Conservation (phyloP, 148 eudicot species). For the Chenopodium berlandieri region DNA sequence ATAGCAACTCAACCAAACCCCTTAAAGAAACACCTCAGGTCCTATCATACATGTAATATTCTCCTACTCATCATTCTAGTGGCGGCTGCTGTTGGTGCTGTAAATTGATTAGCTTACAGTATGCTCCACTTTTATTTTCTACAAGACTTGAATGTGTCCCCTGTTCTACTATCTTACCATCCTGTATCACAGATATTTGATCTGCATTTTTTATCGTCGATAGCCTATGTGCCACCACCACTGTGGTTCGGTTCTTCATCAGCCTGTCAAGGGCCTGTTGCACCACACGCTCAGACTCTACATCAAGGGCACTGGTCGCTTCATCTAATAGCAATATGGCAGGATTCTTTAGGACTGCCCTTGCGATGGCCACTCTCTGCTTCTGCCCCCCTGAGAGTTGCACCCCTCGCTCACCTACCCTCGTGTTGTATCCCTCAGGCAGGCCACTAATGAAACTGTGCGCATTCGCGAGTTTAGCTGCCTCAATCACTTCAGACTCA, state of each 20-base stretch:
- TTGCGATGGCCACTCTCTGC: constrained; percentile 94
- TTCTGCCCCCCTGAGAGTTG: constrained; percentile 97
- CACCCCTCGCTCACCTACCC: constrained; percentile 90
- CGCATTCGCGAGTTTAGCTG: constrained; percentile 87
- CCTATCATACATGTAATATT: constrained; percentile 2
- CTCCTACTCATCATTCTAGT: not conserved
- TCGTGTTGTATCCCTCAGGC: constrained; percentile 91
- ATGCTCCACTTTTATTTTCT: constrained; percentile 60
- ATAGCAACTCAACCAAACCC: too few species aligned
- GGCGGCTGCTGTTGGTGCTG: constrained; percentile 55
- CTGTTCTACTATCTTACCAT: constrained; percentile 82
- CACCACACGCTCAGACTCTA: constrained; percentile 85
- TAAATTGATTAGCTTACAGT: constrained; percentile 64
- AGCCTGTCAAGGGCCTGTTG: constrained; percentile 82
- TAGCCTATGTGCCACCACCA: constrained; percentile 85
- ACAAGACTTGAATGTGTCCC: constrained; percentile 74
- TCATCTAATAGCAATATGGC: constrained; percentile 80
- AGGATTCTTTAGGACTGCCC: constrained; percentile 85
- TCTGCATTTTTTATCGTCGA: constrained; percentile 89
- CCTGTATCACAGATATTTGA: constrained; percentile 82
- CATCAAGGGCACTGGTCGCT: constrained; percentile 88
- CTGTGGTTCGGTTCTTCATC: constrained; percentile 84
- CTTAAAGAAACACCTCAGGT: not conserved
- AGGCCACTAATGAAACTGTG: constrained; percentile 87
- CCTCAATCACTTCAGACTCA: constrained; percentile 78